phyloP scores from a whole-genome alignment of 108 stramenopile species.

The Stephanodiscus minutulus region DNA sequence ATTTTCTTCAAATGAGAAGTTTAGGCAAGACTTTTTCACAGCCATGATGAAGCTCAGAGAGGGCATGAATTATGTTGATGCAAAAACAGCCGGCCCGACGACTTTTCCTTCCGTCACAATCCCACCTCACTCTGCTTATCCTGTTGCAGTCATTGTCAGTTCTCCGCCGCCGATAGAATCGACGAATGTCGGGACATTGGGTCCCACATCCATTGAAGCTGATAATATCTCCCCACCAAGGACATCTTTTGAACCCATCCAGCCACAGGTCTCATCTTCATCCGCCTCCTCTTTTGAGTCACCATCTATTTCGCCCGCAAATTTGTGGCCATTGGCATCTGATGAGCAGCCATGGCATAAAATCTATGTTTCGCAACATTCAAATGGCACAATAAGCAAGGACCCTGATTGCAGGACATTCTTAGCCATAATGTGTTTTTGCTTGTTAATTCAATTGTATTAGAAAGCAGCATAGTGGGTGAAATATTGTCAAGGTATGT shows the following conservation, averaged over 20 bases:
- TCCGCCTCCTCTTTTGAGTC: no score
- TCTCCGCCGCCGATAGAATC: background rate
- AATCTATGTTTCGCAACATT: background rate
- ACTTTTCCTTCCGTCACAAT: background rate
- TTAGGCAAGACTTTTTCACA: slow-evolving; percentile 4
- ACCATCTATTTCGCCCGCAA: no score
- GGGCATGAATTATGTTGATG: background rate
- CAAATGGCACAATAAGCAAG: background rate
- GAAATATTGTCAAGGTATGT: no score
- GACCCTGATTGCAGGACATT: background rate
- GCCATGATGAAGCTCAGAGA: slow-evolving; percentile 9
- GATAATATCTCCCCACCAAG: no score
- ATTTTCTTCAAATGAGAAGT: background rate
- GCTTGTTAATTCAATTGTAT: background rate
- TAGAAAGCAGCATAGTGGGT: no score
- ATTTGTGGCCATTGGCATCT: no score
- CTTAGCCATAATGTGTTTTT: background rate
- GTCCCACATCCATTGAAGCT: background rate
- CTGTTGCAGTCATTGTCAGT: background rate
- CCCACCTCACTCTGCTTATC: background rate
- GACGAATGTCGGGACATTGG: background rate
- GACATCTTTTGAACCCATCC: background rate
- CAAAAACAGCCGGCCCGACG: background rate
- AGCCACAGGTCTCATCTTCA: no score
- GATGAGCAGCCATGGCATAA: background rate